Percentiles rank a stretch among this genome's conserved stretches.
Conservation (phyloP, 768 basidiomycete species). For the Serendipita indica region DNA sequence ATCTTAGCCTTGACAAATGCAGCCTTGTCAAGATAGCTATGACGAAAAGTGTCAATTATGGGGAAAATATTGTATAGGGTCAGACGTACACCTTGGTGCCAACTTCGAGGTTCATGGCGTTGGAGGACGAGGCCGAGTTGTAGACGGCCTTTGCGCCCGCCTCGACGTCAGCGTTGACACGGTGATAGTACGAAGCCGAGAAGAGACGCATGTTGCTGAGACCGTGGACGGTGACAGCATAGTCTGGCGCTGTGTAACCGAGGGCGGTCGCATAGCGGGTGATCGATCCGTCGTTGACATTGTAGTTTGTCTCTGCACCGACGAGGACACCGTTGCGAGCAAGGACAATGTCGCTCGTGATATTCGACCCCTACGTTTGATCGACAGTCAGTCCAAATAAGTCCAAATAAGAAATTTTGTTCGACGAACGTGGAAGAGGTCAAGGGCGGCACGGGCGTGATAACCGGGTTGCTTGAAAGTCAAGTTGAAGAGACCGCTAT, state of each 20-base stretch:
- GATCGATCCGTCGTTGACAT: conserved; percentile 84
- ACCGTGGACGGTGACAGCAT: conserved; percentile 85
- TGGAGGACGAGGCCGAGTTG: conserved; percentile 79
- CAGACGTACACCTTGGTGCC: conserved; percentile 78
- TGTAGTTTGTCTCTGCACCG: conserved; percentile 93
- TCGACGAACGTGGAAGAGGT: conserved; percentile 74
- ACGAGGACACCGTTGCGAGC: conserved; percentile 96
- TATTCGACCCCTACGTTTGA: conserved; percentile 67
- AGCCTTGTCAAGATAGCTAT: conserved; percentile 67
- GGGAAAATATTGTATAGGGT: neutral
- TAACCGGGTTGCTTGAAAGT: conserved; percentile 93
- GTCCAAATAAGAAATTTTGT: neutral
- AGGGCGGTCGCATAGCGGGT: conserved; percentile 83
- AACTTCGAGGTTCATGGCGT: conserved; percentile 81
- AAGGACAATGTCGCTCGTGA: conserved; percentile 89
- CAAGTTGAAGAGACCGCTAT: conserved; percentile 57
- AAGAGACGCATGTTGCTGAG: conserved; percentile 90
- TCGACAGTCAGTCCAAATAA: conserved; percentile 5
- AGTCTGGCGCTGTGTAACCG: conserved; percentile 93
- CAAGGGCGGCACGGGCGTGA: conserved; percentile 80
- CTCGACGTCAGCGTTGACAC: conserved; percentile 79
- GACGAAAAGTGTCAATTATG: conserved; percentile 1
- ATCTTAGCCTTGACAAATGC: conserved; percentile 98
- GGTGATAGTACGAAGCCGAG: conserved; percentile 96
- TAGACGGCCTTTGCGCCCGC: conserved; percentile 95